Percentiles rank a stretch among this genome's conserved stretches.
Conservation (phyloP, 768 basidiomycete species). For the Phylloporus arenicola region DNA sequence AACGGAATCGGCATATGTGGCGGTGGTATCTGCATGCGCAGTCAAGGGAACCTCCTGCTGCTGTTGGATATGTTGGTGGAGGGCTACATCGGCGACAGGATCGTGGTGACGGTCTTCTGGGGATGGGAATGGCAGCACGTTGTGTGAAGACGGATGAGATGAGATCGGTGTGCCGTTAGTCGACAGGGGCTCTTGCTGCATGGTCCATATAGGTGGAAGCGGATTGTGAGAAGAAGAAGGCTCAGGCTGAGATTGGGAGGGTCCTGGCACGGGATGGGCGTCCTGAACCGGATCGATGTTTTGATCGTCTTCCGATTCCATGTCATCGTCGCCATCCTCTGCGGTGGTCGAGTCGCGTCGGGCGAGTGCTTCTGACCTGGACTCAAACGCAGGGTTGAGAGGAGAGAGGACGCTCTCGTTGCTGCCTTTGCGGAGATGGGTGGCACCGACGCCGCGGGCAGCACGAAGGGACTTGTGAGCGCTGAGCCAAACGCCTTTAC, state of each 20-base stretch:
- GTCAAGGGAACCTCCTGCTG: slow-evolving; percentile 29
- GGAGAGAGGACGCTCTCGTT: slow-evolving; percentile 34
- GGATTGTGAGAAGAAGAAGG: slow-evolving; percentile 25
- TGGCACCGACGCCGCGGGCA: slow-evolving; percentile 27
- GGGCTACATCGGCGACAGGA: slow-evolving; percentile 25
- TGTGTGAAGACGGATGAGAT: slow-evolving; percentile 26
- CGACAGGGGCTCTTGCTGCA: slow-evolving; percentile 29
- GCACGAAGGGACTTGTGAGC: slow-evolving; percentile 33
- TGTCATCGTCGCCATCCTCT: slow-evolving; percentile 32
- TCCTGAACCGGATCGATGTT: slow-evolving; percentile 25
- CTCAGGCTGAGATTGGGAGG: slow-evolving; percentile 27
- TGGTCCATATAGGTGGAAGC: slow-evolving; percentile 31
- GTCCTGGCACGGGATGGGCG: slow-evolving; percentile 22
- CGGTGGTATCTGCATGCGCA: slow-evolving; percentile 18
- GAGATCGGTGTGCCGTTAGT: slow-evolving; percentile 27
- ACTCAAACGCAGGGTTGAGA: slow-evolving; percentile 37
- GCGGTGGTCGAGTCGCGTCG: slow-evolving; percentile 24
- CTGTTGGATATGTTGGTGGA: slow-evolving; percentile 26
- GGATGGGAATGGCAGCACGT: slow-evolving; percentile 25
- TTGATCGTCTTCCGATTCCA: slow-evolving; percentile 34
- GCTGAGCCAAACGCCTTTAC: slow-evolving; percentile 54
- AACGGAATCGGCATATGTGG: slow-evolving; percentile 25
- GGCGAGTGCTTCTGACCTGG: slow-evolving; percentile 26
- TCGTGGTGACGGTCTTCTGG: slow-evolving; percentile 27
- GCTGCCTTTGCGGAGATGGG: slow-evolving; percentile 34